phyloP scores from a whole-genome alignment of 805 yeast genomes.

The Myxozyma vanderwaltii region DNA sequence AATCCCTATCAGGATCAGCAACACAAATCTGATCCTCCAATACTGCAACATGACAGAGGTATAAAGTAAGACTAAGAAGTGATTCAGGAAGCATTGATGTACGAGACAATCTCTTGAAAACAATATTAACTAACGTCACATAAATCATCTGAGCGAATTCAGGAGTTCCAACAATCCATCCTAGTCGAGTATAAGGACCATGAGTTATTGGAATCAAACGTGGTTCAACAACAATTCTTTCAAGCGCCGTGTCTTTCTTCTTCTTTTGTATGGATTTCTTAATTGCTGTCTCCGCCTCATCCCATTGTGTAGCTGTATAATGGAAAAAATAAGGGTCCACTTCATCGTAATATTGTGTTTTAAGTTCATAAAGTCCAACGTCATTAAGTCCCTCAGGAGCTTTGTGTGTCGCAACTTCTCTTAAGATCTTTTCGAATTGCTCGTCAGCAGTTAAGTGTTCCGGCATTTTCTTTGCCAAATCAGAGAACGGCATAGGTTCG shows the following conservation, averaged over 20 bases:
- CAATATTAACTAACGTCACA: constrained; percentile 21
- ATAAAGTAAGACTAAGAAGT: constrained; percentile 60
- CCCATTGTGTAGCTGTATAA: constrained; percentile 74
- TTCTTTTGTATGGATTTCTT: constrained; percentile 53
- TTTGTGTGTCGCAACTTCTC: constrained; percentile 59
- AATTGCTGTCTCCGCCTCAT: constrained; percentile 72
- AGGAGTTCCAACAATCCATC: constrained; percentile 34
- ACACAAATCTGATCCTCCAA: constrained; percentile 46
- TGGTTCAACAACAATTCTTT: constrained; percentile 63
- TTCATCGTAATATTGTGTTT: constrained; percentile 52
- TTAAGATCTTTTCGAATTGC: constrained; percentile 64
- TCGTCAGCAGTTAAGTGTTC: constrained; percentile 76
- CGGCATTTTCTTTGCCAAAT: constrained; percentile 67
- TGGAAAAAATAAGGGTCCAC: constrained; percentile 85
- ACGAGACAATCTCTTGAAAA: constrained; percentile 13
- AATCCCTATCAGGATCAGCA: constrained; percentile 9
- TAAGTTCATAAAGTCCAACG: constrained; percentile 67
- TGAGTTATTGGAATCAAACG: constrained; percentile 40
- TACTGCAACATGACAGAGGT: constrained; percentile 66
- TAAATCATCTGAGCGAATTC: constrained; percentile 33
- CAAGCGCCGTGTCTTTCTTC: constrained; percentile 44
- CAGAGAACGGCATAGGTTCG: constrained; percentile 69
- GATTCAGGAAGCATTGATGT: constrained; percentile 52
- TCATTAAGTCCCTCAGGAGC: constrained; percentile 63
- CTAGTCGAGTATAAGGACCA: constrained; percentile 42